Evolutionary conservation across 306 rosid genomes (phyloP).

Genomic region (Gynostemma pentaphyllum): DNA sequence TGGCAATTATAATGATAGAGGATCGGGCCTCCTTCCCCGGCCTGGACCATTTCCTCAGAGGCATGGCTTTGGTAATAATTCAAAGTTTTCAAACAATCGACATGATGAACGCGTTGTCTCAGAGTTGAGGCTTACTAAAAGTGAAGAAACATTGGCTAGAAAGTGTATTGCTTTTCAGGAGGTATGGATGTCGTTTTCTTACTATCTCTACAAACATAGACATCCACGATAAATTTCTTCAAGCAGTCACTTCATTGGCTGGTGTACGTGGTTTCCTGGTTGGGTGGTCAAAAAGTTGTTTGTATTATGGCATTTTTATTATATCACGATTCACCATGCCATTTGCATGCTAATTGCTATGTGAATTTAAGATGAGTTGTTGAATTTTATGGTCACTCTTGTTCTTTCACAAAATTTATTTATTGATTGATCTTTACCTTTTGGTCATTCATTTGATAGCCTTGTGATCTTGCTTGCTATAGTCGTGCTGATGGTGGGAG

Average conservation of each 20-base stretch:
- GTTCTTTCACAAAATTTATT: neutral
- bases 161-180: slow-evolving; percentile 44
- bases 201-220: neutral
- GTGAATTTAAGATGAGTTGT: neutral
- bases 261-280: neutral
- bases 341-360: neutral
- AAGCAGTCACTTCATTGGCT: neutral
- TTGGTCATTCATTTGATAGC: slow-evolving; percentile 37
- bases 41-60: slow-evolving; percentile 88
- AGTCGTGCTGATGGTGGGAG: slow-evolving; percentile 91
- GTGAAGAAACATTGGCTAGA: slow-evolving; percentile 49
- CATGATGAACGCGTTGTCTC: slow-evolving; percentile 77
- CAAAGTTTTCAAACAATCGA: slow-evolving; percentile 50
- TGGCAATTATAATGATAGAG: slow-evolving; percentile 64
- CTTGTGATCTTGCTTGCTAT: slow-evolving; percentile 76
- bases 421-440: neutral
- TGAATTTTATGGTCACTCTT: neutral
- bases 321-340: neutral
- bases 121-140: slow-evolving; percentile 72
- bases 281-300: neutral
- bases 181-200: slow-evolving; percentile 12
- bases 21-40: slow-evolving; percentile 82
- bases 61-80: slow-evolving; percentile 56
- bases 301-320: neutral
- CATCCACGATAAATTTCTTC: neutral